Evolutionary conservation across 192 early-diverging fungal genomes (phyloP).

Genomic region (Coemansia sp.): DNA sequence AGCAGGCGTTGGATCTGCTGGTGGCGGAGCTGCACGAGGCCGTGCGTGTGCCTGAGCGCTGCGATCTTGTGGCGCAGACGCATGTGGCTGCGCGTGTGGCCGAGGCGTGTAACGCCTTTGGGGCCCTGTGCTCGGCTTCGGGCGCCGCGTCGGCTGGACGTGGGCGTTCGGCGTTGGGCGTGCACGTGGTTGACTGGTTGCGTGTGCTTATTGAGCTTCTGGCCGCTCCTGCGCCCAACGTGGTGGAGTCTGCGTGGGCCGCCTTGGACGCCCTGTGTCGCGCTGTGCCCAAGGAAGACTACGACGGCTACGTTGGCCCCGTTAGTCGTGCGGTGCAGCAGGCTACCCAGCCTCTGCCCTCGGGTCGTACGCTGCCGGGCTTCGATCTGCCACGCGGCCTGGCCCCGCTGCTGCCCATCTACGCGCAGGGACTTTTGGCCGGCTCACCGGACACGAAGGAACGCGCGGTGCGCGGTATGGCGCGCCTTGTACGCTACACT

Average conservation of each 20-base stretch:
- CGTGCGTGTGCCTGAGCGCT: constrained; percentile 56
- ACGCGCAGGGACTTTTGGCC: constrained; percentile 90
- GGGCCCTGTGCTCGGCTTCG: constrained; percentile 38
- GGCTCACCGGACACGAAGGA: constrained; percentile 82
- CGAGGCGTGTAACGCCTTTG: constrained; percentile 46
- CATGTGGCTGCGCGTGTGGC: constrained; percentile 33
- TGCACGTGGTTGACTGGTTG: constrained; percentile 81
- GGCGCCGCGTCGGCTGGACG: constrained; percentile 40
- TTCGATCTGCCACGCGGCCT: constrained; percentile 93
- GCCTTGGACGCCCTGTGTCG: constrained; percentile 81
- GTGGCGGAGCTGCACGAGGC: constrained; percentile 77
- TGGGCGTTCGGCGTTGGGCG: constrained; percentile 46
- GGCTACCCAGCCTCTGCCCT: constrained; percentile 51
- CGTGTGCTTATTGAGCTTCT: constrained; percentile 71
- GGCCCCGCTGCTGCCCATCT: constrained; percentile 85
- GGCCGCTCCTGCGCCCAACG: constrained; percentile 53
- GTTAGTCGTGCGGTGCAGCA: constrained; percentile 64
- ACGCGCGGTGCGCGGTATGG: constrained; percentile 82
- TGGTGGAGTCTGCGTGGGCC: constrained; percentile 72
- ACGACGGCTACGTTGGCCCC: constrained; percentile 74
- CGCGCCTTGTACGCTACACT: constrained; percentile 62
- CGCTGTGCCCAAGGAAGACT: constrained; percentile 83
- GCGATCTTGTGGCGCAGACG: constrained; percentile 14
- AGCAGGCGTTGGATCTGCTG: constrained; percentile 75
- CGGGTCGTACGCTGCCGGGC: constrained; percentile 59